Conservation (phyloP, 2,329 filamentous ascomycete species). For the Apiospora pterosperma region DNA sequence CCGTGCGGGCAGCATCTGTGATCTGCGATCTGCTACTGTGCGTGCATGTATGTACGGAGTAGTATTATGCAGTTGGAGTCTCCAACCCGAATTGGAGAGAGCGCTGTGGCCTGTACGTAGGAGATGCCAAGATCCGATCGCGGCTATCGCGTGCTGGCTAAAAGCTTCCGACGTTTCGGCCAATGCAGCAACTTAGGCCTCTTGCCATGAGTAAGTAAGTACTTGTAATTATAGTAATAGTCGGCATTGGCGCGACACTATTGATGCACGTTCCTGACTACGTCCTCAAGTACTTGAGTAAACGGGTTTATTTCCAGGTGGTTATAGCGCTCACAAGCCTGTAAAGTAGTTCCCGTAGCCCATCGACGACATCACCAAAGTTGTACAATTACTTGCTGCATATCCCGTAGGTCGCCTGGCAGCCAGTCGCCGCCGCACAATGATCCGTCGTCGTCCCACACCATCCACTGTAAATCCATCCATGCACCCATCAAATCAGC, state of each 20-base stretch:
- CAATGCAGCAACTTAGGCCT: not conserved
- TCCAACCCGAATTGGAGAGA: not conserved
- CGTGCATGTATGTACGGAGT: not conserved
- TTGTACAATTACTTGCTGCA: slow-evolving; percentile 11
- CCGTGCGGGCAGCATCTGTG: too few species aligned
- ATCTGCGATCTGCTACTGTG: too few species aligned
- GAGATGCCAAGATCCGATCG: not conserved
- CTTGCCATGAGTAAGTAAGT: not conserved
- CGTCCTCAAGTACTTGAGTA: too few species aligned
- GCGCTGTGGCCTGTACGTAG: slow-evolving; percentile 18
- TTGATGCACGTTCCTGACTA: not conserved
- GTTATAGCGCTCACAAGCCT: not conserved
- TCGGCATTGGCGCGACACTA: not conserved
- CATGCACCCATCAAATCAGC: not conserved
- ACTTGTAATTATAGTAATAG: not conserved
- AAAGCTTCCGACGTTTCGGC: not conserved
- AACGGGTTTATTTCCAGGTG: not conserved
- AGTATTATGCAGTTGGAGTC: too few species aligned
- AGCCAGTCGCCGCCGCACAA: slow-evolving; percentile 21
- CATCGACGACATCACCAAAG: not conserved
- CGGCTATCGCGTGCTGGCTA: too few species aligned
- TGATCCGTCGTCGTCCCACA: slow-evolving; percentile 27
- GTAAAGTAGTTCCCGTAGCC: not conserved
- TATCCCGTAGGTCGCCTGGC: slow-evolving; percentile 24
- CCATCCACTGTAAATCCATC: slow-evolving; percentile 21